Conservation (phyloP, 176 grass and related monocot species). For the Triticum aestivum region DNA sequence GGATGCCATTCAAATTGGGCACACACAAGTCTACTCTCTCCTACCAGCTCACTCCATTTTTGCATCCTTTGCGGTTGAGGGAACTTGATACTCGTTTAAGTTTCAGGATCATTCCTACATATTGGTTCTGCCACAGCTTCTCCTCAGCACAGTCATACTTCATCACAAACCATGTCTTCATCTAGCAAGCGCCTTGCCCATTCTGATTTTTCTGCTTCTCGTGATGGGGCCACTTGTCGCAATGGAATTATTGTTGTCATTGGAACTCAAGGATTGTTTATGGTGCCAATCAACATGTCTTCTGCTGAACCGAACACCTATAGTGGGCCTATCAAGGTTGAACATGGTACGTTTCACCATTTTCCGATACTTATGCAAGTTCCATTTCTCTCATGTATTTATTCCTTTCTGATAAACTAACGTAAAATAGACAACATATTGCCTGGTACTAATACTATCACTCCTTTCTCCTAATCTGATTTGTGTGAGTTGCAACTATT, state of each 20-base stretch:
- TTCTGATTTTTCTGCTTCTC: not conserved
- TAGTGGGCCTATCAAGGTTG: not conserved
- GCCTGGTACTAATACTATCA: too few relatives aligned
- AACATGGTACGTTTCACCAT: not conserved
- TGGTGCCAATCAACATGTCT: conserved; percentile 13
- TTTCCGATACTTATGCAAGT: not conserved
- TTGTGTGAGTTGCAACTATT: not conserved
- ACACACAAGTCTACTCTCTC: conserved; percentile 72
- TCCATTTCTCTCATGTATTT: not conserved
- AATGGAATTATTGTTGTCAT: not conserved
- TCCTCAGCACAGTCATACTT: not conserved
- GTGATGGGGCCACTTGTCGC: not conserved
- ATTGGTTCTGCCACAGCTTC: conserved; percentile 22
- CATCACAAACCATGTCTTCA: not conserved
- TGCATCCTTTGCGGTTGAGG: not conserved
- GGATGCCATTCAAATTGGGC: conserved; percentile 62
- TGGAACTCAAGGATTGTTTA: not conserved
- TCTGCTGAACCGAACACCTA: not conserved
- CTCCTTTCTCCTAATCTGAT: not conserved
- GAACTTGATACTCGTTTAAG: not conserved
- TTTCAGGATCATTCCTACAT: not conserved
- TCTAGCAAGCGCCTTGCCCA: not conserved
- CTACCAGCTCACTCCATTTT: conserved; percentile 47
- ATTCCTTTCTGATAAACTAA: not conserved
- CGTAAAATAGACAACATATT: not conserved